phyloP scores from a whole-genome alignment of 2,329 filamentous ascomycete species.

The Zarea fungicola region DNA sequence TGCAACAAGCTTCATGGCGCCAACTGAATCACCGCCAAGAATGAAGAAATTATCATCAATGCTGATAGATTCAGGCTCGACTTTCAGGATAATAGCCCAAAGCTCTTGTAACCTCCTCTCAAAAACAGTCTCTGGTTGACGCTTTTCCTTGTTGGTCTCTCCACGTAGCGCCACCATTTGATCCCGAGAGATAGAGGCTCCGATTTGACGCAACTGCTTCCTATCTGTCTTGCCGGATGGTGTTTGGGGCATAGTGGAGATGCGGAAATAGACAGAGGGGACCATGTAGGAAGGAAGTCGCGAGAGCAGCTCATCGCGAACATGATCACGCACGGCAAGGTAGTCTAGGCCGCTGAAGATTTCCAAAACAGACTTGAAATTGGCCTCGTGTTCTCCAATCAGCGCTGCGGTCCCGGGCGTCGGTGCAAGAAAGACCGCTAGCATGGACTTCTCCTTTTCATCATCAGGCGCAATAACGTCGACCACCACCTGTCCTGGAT shows the following conservation, averaged over 20 bases:
- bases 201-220: constrained; percentile 1
- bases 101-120: not conserved
- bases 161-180: not conserved
- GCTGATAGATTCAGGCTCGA: constrained; percentile 21
- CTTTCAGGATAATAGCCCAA: constrained; percentile 14
- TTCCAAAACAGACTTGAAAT: not conserved
- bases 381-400: too few relatives aligned
- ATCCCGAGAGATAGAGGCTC: not conserved
- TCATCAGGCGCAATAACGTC: not conserved
- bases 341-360: not conserved
- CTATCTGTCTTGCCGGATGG: constrained; percentile 11
- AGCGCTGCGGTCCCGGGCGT: not conserved
- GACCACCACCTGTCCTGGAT: not conserved
- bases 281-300: constrained; percentile 14
- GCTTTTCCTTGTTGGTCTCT: not conserved
- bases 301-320: not conserved
- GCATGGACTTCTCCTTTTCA: not conserved
- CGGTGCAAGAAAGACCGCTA: not conserved
- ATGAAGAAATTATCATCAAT: constrained; percentile 22
- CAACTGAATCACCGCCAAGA: constrained; percentile 22
- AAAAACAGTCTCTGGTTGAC: not conserved
- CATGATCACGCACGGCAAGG: not conserved
- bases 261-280: constrained; percentile 4
- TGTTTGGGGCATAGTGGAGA: constrained; percentile 4
- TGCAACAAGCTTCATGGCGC: constrained; percentile 18